These are phyloP conservation scores for Diophrys appendiculata DNA, from an alignment of 73 alveolate genomes.

Conservation along the genomic window DNA sequence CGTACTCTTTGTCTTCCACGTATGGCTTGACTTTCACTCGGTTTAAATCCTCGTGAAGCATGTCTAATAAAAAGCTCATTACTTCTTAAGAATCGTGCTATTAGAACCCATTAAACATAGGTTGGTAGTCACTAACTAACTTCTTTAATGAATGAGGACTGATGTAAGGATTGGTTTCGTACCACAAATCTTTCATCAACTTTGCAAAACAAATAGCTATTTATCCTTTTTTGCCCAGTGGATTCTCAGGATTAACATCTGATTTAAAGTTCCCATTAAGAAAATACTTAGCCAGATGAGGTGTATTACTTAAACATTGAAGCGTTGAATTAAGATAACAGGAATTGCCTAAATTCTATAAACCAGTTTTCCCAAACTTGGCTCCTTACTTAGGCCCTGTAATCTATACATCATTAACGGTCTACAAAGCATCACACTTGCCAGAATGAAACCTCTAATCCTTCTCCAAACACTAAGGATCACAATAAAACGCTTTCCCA, in stretches of 20 bases:
- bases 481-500: conserved; percentile 70
- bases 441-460: conserved; percentile 69
- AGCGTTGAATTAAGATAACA: conserved; percentile 98
- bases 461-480: conserved; percentile 62
- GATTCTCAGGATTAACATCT: conserved; percentile 89
- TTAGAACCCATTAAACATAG: conserved; percentile 81
- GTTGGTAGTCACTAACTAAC: conserved; percentile 70
- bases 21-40: conserved; percentile 85
- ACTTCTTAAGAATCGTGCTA: conserved; percentile 96
- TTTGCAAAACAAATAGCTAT: conserved; percentile 75
- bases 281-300: conserved; percentile 83
- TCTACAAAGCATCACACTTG: conserved; percentile 56
- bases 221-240: conserved; percentile 92
- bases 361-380: conserved; percentile 87
- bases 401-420: neutral
- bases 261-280: conserved; percentile 51
- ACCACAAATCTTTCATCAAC: conserved; percentile 84
- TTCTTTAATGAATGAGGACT: conserved; percentile 82
- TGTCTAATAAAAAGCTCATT: conserved; percentile 91
- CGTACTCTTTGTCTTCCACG: conserved; percentile 73
- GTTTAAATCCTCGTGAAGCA: conserved; percentile 97
- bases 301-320: conserved; percentile 88
- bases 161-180: conserved; percentile 66
- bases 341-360: conserved; percentile 96
- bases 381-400: conserved; percentile 11